Evolutionary conservation across 129 eudicot species (phyloP).

Genomic region (Oenanthe sinensis): DNA sequence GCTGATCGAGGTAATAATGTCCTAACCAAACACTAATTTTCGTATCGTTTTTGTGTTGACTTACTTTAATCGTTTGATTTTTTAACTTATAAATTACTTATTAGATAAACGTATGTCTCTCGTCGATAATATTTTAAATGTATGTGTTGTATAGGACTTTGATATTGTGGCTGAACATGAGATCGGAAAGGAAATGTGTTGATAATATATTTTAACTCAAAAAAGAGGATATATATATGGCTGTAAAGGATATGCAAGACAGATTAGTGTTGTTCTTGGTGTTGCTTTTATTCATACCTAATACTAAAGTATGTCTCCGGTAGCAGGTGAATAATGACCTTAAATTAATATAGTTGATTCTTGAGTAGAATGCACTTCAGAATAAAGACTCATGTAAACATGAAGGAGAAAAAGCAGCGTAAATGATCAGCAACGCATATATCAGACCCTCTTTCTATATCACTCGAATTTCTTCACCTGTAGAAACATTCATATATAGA

Average conservation of each 20-base stretch:
- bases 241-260: neutral
- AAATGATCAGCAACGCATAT: neutral
- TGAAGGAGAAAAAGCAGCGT: neutral
- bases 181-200: neutral
- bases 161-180: too few species aligned
- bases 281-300: neutral
- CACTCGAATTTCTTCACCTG: neutral
- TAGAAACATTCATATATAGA: neutral
- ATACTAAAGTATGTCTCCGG: neutral
- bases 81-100: neutral
- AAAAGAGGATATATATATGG: too few species aligned
- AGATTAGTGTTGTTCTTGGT: neutral
- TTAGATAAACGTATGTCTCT: too few species aligned
- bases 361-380: conserved; percentile 4
- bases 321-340: neutral
- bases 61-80: neutral
- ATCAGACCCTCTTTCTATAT: neutral
- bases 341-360: neutral
- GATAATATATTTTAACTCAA: neutral
- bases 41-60: neutral
- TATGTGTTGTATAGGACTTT: neutral
- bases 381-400: neutral
- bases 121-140: neutral
- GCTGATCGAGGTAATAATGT: conserved; percentile 68
- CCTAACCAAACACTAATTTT: neutral